Evolutionary conservation across 805 yeast species (phyloP).

Genomic region (Komagataella pastoris): DNA sequence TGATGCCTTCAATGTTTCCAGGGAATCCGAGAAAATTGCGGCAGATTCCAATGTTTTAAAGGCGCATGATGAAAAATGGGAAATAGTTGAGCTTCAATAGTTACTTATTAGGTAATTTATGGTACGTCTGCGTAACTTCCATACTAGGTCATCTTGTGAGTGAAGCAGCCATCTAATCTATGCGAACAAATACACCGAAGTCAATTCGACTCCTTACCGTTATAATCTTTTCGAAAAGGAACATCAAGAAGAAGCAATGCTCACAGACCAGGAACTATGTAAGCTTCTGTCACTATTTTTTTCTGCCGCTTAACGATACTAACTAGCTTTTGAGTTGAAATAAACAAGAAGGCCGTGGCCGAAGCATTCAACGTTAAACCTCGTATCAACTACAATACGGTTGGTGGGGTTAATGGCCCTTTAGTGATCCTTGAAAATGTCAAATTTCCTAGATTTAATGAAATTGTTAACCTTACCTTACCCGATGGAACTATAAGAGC

Average conservation of each 20-base stretch:
- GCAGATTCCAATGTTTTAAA: not conserved
- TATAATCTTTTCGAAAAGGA: not conserved
- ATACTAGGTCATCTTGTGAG: too few relatives aligned
- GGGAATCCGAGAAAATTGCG: not conserved
- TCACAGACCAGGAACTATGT: conserved; percentile 27
- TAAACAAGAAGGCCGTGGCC: conserved; percentile 85
- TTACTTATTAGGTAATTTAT: not conserved
- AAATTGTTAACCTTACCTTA: conserved; percentile 89
- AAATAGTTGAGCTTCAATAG: not conserved
- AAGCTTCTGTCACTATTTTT: conserved; percentile 2
- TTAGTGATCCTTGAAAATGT: conserved; percentile 82
- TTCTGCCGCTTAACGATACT: conserved; percentile 1
- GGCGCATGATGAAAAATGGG: not conserved
- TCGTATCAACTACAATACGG: conserved; percentile 87
- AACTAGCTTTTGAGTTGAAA: conserved; percentile 33
- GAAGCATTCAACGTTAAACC: conserved; percentile 89
- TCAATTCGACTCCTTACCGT: not conserved
- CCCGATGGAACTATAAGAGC: conserved; percentile 94
- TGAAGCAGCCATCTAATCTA: not conserved
- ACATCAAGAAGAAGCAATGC: conserved; percentile 8
- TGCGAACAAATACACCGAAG: not conserved
- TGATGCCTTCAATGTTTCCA: not conserved
- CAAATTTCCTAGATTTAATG: conserved; percentile 84
- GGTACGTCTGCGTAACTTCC: not conserved
- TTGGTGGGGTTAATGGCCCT: conserved; percentile 97